Evolutionary conservation across 1,139 yeast species (phyloP).

Genomic region (Pichia terricola): DNA sequence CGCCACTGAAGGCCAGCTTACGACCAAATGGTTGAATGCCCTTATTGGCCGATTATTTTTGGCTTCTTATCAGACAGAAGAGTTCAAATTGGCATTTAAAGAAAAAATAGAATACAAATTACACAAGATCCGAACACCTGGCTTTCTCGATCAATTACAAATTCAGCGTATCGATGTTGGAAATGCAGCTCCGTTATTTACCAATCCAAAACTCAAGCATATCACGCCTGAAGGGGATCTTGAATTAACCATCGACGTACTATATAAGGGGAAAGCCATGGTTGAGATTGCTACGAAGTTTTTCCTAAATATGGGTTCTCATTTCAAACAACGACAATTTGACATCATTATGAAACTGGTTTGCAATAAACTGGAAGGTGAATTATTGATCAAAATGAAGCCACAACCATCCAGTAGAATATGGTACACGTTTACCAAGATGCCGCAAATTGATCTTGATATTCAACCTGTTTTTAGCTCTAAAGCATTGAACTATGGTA

Average conservation of each 20-base stretch:
- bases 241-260: conserved; percentile 49
- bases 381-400: conserved; percentile 57
- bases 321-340: conserved; percentile 72
- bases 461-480: conserved; percentile 88
- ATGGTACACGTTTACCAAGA: conserved; percentile 82
- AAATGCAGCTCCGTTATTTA: conserved; percentile 66
- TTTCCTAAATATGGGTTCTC: conserved; percentile 59
- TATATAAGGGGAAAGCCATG: conserved; percentile 65
- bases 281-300: conserved; percentile 75
- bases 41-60: conserved; percentile 72
- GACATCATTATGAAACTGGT: conserved; percentile 67
- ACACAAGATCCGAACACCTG: conserved; percentile 74
- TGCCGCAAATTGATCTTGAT: conserved; percentile 65
- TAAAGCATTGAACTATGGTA: conserved; percentile 64
- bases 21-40: conserved; percentile 88
- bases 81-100: conserved; percentile 47
- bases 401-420: conserved; percentile 86
- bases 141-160: conserved; percentile 73
- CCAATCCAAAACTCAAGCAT: conserved; percentile 60
- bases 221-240: conserved; percentile 76
- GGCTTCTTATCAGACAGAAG: conserved; percentile 62
- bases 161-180: conserved; percentile 73
- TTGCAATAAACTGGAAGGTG: conserved; percentile 63
- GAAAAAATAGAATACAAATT: conserved; percentile 60
- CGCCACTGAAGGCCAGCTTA: conserved; percentile 73